Base-by-base conservation (phyloP, 2,329 filamentous ascomycete genomes). In the Talaromyces islandicus region DNA sequence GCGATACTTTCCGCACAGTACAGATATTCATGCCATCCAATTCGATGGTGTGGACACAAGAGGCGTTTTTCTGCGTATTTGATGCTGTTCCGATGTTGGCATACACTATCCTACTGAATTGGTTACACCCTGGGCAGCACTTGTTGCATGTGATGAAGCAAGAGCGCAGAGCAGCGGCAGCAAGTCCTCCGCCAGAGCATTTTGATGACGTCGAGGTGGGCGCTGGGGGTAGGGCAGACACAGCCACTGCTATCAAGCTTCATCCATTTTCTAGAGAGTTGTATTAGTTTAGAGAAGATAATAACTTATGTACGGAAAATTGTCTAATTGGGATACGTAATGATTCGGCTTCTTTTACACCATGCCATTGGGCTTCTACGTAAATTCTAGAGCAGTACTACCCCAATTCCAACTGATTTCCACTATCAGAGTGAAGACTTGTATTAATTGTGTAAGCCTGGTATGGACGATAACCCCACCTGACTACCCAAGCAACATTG, bases 61-160 rank as follows among this genome's bases (percentile, higher is more conserved):
- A 64, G 25, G 63, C 35, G 17, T 63, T 58, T 29, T 63, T 62
- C 43, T 64, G 63, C 61, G 58, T 64, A 11, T 63, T 64, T 52
- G 63, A 64, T 46, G 61, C 43, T 10, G 50, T 32, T 14, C 35
- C 53, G 17, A 61, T 64, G 56, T 4, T 64, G 25, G 7, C 30
- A 11, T 64, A 54, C 21, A 61, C 63, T 17, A 4, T 52, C 17
- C 48, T 52, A 52, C 48, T 52, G 17, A 52, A 29, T 11, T 27
- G 3, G 11, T 25, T 21, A 7, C 48, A 52, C 19, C 48, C 48
- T 10, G 48, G 48, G 6, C 7, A 29, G 48, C 25, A 52, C 5
- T n/a, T 29, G 2, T 29, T 29, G 25, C 3, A 52, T 17, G 25
- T 11, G 27, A n/a, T 19, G 25, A 24, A 52, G 19, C 17, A 27